phyloP scores from a whole-genome alignment of 768 basidiomycete species.

The Mycena alexandri region DNA sequence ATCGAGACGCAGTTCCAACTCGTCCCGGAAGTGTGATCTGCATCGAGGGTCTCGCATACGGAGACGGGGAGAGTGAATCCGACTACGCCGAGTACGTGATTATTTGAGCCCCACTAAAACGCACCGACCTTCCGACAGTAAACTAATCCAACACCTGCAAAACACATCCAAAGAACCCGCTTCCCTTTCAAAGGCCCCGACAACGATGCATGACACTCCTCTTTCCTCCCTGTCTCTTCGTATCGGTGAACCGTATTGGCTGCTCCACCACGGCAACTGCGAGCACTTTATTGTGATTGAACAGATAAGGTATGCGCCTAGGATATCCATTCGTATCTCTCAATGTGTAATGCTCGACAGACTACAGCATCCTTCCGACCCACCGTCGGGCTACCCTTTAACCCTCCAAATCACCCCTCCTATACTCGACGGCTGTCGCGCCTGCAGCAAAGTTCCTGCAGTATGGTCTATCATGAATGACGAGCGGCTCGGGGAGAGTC shows the following conservation, averaged over 20 bases:
- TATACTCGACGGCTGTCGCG: slow-evolving; percentile 73
- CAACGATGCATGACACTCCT: slow-evolving; percentile 59
- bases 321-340: background rate
- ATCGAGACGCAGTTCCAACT: slow-evolving; percentile 38
- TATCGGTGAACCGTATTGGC: slow-evolving; percentile 84
- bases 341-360: slow-evolving; percentile 50
- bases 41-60: slow-evolving; percentile 72
- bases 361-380: slow-evolving; percentile 70
- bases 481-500: slow-evolving; percentile 81
- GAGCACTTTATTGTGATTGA: slow-evolving; percentile 84
- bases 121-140: slow-evolving; percentile 50
- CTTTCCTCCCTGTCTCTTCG: slow-evolving; percentile 70
- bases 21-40: slow-evolving; percentile 64
- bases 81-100: slow-evolving; percentile 68
- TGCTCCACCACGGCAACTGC: slow-evolving; percentile 85
- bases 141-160: slow-evolving; percentile 55
- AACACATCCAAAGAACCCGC: slow-evolving; percentile 47
- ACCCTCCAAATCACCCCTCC: slow-evolving; percentile 75
- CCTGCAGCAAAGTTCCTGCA: slow-evolving; percentile 79
- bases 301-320: slow-evolving; percentile 70
- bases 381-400: slow-evolving; percentile 71
- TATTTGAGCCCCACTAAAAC: background rate
- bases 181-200: slow-evolving; percentile 53
- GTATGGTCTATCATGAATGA: slow-evolving; percentile 77
- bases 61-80: slow-evolving; percentile 59